These are phyloP conservation scores for Pogostemon cablin DNA, from an alignment of 257 asterid species.

Conservation along the genomic window DNA sequence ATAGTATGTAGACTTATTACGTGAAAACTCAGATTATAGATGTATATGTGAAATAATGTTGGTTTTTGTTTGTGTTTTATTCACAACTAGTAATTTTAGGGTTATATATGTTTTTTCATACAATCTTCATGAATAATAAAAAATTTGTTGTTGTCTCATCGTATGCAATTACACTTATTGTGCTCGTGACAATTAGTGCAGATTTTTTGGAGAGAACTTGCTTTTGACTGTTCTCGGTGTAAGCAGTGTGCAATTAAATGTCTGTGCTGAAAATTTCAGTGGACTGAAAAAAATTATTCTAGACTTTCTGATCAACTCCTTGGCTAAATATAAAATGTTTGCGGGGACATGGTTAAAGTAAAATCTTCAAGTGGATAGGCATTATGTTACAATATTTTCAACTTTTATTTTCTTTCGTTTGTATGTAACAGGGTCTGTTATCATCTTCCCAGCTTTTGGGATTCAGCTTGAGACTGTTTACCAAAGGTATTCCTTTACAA, in stretches of 20 bases:
- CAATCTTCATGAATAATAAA: neutral
- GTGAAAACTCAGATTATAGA: conserved; percentile 10
- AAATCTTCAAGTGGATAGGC: neutral
- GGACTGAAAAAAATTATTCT: neutral
- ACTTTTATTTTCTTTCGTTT: conserved; percentile 26
- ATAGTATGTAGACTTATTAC: conserved; percentile 3
- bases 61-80: conserved; percentile 10
- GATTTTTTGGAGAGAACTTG: conserved; percentile 12
- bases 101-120: conserved; percentile 9
- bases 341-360: neutral
- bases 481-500: conserved; percentile 58
- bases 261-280: conserved; percentile 4
- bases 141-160: conserved; percentile 5
- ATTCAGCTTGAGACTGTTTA: conserved; percentile 89
- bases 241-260: conserved; percentile 1
- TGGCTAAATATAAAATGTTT: neutral
- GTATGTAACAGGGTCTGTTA: conserved; percentile 65
- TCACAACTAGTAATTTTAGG: conserved; percentile 5
- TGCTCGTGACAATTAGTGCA: neutral
- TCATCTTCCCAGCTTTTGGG: conserved; percentile 81
- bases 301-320: conserved; percentile 12
- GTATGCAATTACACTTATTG: neutral
- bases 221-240: neutral
- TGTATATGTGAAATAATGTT: neutral
- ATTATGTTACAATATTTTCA: conserved; percentile 17